Evolutionary conservation across 1,284 basidiomycete genomes (phyloP).

Genomic region (Microbotryum lychnidis-dioicae): DNA sequence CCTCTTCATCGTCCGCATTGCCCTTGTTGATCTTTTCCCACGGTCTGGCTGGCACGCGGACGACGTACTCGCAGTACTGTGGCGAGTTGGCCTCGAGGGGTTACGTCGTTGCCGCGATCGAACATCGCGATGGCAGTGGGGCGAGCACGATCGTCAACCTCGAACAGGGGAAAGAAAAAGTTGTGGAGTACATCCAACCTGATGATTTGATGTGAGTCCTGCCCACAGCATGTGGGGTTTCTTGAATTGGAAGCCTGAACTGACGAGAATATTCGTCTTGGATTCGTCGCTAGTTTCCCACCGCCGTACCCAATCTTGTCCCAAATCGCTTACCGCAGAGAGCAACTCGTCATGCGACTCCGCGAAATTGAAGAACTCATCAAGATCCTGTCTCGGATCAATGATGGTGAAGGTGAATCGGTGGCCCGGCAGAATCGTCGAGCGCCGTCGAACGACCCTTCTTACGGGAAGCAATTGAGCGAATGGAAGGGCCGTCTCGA

Average conservation of each 20-base stretch:
- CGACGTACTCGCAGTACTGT: slow-evolving; percentile 60
- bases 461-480: slow-evolving; percentile 10
- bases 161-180: slow-evolving; percentile 10
- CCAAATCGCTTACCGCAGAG: slow-evolving; percentile 40
- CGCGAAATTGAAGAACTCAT: slow-evolving; percentile 44
- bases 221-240: neutral
- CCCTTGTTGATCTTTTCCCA: slow-evolving; percentile 55
- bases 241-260: too few relatives aligned
- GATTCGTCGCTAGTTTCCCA: slow-evolving; percentile 22
- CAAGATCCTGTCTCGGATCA: slow-evolving; percentile 38
- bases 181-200: slow-evolving; percentile 47
- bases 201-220: slow-evolving; percentile 49
- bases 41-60: slow-evolving; percentile 63
- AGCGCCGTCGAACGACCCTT: slow-evolving; percentile 1
- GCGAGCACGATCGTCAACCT: slow-evolving; percentile 42
- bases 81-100: slow-evolving; percentile 61
- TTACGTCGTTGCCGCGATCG: slow-evolving; percentile 63
- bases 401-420: slow-evolving; percentile 32
- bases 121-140: slow-evolving; percentile 67
- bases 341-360: slow-evolving; percentile 46
- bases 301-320: slow-evolving; percentile 42
- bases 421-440: slow-evolving; percentile 23
- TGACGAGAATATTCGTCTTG: neutral
- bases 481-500: slow-evolving; percentile 35
- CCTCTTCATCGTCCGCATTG: slow-evolving; percentile 49